Evolutionary conservation across 2,329 filamentous ascomycete species (phyloP).

Genomic region (Celoporthe dispersa): DNA sequence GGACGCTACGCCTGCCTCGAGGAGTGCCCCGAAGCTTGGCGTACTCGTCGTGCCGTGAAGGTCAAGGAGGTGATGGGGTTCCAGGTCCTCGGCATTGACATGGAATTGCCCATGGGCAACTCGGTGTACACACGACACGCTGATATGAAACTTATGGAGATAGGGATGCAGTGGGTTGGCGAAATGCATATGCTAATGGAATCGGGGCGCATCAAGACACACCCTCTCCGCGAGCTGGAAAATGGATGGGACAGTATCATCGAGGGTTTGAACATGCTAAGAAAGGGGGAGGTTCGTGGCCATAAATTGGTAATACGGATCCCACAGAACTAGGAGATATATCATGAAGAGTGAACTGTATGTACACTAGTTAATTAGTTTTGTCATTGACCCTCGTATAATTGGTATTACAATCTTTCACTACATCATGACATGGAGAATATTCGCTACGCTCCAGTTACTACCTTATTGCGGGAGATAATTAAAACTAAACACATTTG

Average conservation of each 20-base stretch:
- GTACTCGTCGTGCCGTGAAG: slow-evolving; percentile 33
- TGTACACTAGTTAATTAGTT: background rate
- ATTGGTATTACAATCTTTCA: no score
- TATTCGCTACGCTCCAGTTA: no score
- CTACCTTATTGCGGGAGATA: no score
- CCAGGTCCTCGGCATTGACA: slow-evolving; percentile 25
- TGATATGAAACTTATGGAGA: background rate
- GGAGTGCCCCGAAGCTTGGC: slow-evolving; percentile 30
- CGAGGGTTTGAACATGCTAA: background rate
- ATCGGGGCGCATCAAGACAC: background rate
- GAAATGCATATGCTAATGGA: background rate
- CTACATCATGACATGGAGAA: no score
- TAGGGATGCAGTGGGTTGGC: background rate
- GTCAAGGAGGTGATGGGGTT: slow-evolving; percentile 34
- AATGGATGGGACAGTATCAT: background rate
- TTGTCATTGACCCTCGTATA: background rate
- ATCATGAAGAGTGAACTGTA: no score
- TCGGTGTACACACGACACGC: background rate
- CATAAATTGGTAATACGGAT: background rate
- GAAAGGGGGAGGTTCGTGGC: background rate
- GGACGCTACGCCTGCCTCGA: slow-evolving; percentile 41
- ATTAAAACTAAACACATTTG: no score
- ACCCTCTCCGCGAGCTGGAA: background rate
- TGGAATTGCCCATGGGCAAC: background rate
- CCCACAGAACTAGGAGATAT: background rate